Percentiles rank a stretch among this genome's conserved stretches.
phyloP scores from a whole-genome alignment of 2,329 filamentous ascomycete genomes.

The Alternaria incomplexa region DNA sequence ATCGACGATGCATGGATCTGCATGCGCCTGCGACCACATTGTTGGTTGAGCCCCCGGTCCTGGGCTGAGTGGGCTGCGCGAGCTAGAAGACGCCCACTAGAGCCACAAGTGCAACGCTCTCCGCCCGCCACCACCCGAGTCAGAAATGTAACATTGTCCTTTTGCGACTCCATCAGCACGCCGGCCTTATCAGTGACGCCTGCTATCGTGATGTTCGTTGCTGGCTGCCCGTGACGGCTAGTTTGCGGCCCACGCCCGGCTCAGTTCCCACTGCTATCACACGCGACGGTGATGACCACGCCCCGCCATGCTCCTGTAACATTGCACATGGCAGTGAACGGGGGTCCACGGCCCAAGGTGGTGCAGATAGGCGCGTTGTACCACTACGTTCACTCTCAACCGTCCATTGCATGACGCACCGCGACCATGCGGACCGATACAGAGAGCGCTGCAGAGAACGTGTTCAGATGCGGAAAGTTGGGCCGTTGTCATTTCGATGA shows the following conservation, averaged over 20 bases:
- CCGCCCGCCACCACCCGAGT: slow-evolving; percentile 1
- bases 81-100: slow-evolving; percentile 4
- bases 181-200: neutral
- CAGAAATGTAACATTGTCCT: slow-evolving; percentile 10
- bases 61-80: slow-evolving; percentile 16
- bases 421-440: slow-evolving; percentile 15
- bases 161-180: neutral
- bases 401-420: slow-evolving; percentile 32
- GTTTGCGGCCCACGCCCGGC: slow-evolving; percentile 2
- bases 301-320: slow-evolving; percentile 33
- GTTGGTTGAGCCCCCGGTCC: slow-evolving; percentile 10
- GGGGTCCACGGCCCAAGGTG: slow-evolving; percentile 7
- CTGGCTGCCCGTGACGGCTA: neutral
- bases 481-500: slow-evolving; percentile 31
- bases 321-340: slow-evolving; percentile 24
- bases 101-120: slow-evolving; percentile 5
- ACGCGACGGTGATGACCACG: neutral
- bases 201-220: neutral
- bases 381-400: slow-evolving; percentile 35
- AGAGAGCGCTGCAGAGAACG: slow-evolving; percentile 6
- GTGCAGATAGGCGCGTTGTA: slow-evolving; percentile 39
- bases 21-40: neutral
- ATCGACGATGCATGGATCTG: slow-evolving; percentile 7
- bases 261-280: slow-evolving; percentile 5
- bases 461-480: slow-evolving; percentile 25